Conservation (phyloP, 495 filamentous ascomycete genomes). For the Penicillium ochrochloron region DNA sequence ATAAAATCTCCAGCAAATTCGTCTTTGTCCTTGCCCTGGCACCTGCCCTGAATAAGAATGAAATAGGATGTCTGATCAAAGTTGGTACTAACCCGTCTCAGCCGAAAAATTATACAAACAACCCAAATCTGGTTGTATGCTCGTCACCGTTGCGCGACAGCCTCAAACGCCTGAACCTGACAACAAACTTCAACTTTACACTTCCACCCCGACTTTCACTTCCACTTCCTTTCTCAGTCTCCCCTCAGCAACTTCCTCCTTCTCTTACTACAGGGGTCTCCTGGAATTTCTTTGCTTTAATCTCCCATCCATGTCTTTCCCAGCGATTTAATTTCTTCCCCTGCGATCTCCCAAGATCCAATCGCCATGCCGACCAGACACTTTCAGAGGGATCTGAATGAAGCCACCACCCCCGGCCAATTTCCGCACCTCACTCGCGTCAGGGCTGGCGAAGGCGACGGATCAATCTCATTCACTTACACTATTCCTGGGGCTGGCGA, state of each 20-base stretch:
- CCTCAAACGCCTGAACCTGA: background rate
- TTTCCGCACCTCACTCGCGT: constrained; percentile 52
- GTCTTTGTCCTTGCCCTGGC: background rate
- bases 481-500: constrained; percentile 25
- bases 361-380: constrained; percentile 58
- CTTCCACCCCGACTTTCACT: background rate
- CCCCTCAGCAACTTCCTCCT: background rate
- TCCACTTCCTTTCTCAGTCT: background rate
- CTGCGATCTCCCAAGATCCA: background rate
- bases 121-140: background rate
- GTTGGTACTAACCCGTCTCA: background rate
- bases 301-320: background rate
- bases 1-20: background rate
- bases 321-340: background rate
- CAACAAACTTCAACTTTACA: background rate
- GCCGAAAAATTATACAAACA: background rate
- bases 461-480: constrained; percentile 63
- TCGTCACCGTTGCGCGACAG: constrained; percentile 1
- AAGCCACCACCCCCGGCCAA: constrained; percentile 35
- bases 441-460: constrained; percentile 62
- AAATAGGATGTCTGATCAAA: background rate
- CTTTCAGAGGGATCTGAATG: constrained; percentile 57
- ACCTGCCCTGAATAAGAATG: background rate
- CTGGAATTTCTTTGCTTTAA: background rate
- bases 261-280: background rate